Evolutionary conservation across 1,284 basidiomycete species (phyloP), one percentile per base, ranked within the genome.

Genomic region (Wallemia hederae): DNA sequence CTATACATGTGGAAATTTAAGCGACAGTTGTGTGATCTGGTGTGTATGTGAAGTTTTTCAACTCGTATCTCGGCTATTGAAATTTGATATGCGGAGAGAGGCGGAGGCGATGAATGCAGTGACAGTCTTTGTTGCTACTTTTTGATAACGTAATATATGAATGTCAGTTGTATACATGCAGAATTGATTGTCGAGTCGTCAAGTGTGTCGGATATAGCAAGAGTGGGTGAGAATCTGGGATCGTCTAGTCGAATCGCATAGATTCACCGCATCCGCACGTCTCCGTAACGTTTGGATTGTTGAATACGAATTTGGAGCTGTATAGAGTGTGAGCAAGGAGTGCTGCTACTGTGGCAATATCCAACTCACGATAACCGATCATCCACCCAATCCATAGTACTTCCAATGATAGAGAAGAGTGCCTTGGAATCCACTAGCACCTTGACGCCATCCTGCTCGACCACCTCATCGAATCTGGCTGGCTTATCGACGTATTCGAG

Each of bases 331-430:
- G 5, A 49, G 39, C 5, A 15, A 22, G 29, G 17, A n/a, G n/a
- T n/a, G n/a, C n/a, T n/a, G n/a, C n/a, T 31, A 31, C 7, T 7
- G 39, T 22, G 39, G 14, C 39, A 17, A 49, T 15, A 49, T 33
- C 31, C 31, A 5, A 71, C 77, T 62, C 61, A 83, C 82, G 85
- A 89, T 58, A 96, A 72, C 31, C 80, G 72, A 70, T 90, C 87
- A 74, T 98, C 94, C 64, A 83, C 78, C 94, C 94, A 98, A 69
- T 94, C 90, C 94, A 99, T 99, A 74, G 85, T 84, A 69, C 87
- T 91, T 55, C 94, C 94, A 65, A 99, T 97, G 68, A 99, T 94
- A 63, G 85, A 90, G 72, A 99, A 98, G 64, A 99, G 74, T 25
- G 94, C 94, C 72, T 94, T 96, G 70, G 83, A 85, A 73, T 99